A percentile compares a stretch with the other conserved stretches of the same genome.
Conservation (phyloP, 176 grass and related monocot genomes). For the Phoenix roebelenii region DNA sequence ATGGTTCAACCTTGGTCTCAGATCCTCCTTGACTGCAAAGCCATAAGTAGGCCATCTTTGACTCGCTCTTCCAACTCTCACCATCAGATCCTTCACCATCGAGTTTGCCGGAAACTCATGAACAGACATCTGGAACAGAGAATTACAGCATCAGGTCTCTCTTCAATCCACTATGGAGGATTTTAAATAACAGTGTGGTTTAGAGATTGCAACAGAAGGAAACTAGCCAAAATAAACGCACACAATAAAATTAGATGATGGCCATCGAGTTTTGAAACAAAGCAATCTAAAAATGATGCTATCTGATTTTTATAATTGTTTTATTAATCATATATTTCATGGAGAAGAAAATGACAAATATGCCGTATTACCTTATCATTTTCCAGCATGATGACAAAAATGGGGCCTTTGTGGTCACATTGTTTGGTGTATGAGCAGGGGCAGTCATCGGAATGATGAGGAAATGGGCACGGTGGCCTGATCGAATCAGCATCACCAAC, state of each 20-base stretch:
- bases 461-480: constrained; percentile 19
- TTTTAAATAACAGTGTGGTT: neutral
- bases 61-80: constrained; percentile 13
- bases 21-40: constrained; percentile 16
- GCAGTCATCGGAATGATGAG: constrained; percentile 24
- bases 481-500: constrained; percentile 21
- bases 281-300: too few species aligned
- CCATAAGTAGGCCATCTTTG: constrained; percentile 1
- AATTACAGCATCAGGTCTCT: constrained; percentile 9
- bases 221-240: too few species aligned
- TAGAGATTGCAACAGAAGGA: too few species aligned
- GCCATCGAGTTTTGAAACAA: too few species aligned
- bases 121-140: constrained; percentile 48
- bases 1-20: constrained; percentile 35
- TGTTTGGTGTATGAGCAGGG: constrained; percentile 28
- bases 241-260: too few species aligned
- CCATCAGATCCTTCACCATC: constrained; percentile 33
- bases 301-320: too few species aligned
- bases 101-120: constrained; percentile 44
- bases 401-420: constrained; percentile 29
- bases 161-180: neutral
- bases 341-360: neutral
- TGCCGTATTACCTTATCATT: constrained; percentile 34
- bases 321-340: neutral
- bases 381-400: constrained; percentile 50